phyloP scores from a whole-genome alignment of 176 grass and related monocot genomes.

The Phragmites australis region DNA sequence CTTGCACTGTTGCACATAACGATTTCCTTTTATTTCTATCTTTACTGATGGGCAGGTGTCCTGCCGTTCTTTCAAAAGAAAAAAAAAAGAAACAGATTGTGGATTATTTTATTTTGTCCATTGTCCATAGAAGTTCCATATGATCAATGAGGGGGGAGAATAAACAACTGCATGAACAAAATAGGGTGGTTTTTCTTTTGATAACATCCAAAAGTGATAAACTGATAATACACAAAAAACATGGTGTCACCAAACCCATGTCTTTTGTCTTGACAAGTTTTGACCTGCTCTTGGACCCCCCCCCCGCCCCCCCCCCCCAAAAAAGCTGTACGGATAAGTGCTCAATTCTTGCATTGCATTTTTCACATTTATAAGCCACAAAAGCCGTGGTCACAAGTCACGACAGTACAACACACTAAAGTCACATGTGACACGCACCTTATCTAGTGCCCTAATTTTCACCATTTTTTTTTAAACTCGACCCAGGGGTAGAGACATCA shows the following conservation, averaged over 20 bases:
- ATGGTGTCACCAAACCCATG: background rate
- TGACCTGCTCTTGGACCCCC: background rate
- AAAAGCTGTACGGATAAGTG: background rate
- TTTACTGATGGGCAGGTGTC: background rate
- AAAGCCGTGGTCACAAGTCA: too few species aligned
- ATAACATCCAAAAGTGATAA: background rate
- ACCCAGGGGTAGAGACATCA: too few species aligned
- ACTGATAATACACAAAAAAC: too few species aligned
- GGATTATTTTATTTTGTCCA: background rate
- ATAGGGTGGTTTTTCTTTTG: background rate
- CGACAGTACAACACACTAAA: too few species aligned
- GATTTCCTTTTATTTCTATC: background rate
- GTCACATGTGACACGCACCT: background rate
- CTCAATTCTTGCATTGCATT: background rate
- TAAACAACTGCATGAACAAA: background rate
- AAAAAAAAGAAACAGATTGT: background rate
- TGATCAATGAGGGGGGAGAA: background rate
- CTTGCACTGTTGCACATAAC: too few species aligned
- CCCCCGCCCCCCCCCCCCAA: too few species aligned
- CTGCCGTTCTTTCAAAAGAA: background rate
- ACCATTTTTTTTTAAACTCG: too few species aligned
- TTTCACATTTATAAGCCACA: background rate
- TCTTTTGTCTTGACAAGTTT: conserved; percentile 17
- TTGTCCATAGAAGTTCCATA: background rate
- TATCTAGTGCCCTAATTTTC: background rate